Evolutionary conservation across 2,329 filamentous ascomycete genomes (phyloP), one percentile per base, ranked within the genome.

Genomic region (Lachnellula subtilissima): DNA sequence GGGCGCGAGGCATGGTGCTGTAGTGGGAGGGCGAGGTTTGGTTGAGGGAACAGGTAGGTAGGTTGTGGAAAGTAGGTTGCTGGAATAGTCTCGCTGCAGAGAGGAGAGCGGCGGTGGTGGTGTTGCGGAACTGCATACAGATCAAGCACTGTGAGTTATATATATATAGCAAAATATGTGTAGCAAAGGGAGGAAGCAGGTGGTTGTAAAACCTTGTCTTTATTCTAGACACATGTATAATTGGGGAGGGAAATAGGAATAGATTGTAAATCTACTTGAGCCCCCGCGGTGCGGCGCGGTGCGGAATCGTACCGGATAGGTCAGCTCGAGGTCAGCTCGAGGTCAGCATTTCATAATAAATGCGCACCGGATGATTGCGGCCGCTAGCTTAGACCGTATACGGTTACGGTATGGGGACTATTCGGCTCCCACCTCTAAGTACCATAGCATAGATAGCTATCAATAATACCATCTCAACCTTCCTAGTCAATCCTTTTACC

Each of bases 1-100:
- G 56, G 12, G 62, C 62, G 32, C 57, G 58, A 17, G 54, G 7
- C 57, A 58, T 60, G 22, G 36, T 54, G 46, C 19, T 36, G 32
- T 28, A 17, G 17, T 23, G 25, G 46, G 37, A 36, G 45, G 35
- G 40, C 17, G 23, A 23, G 43, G 35, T 54, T 52, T 50, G 53
- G 11, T 53, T 49, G 39, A 52, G 19, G 14, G 42, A 28, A 22
- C 15, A 56, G 50, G 46, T 49, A 32, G 54, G 52, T 17, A 52
- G 22, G 42, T 19, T 19, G 6, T 45, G n/a, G 22, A 45, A 23
- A 11, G 22, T 12, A n/a, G 17, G 48, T 28, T 50, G 25, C 15
- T 58, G 52, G 52, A 58, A 52, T 14, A 53, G 40, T 42, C 48
- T 39, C 19, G 58, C 48, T 22, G 43, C 48, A 2, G 46, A 45